Evolutionary conservation across 225 moss, liverwort and hornwort species (phyloP).

Genomic region (Polytrichum commune): DNA sequence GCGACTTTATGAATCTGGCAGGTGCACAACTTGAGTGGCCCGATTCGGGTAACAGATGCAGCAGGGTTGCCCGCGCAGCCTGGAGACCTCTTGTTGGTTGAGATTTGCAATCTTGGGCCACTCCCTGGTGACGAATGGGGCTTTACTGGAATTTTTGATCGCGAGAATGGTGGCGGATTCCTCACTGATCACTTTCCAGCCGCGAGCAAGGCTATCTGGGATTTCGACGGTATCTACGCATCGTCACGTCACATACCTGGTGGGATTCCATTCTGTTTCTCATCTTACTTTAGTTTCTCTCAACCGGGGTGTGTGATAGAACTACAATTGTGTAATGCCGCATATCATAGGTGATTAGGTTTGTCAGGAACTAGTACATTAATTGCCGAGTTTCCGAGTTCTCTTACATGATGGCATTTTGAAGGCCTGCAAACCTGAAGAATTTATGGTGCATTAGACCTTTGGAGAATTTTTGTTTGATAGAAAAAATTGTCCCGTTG

Average conservation of each 20-base stretch:
- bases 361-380: too few relatives aligned
- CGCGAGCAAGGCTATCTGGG: slow-evolving; percentile 90
- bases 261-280: not conserved
- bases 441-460: too few relatives aligned
- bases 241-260: slow-evolving; percentile 90
- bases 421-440: too few relatives aligned
- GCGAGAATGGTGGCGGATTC: slow-evolving; percentile 88
- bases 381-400: too few relatives aligned
- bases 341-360: too few relatives aligned
- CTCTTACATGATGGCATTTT: too few relatives aligned
- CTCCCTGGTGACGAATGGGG: slow-evolving; percentile 88
- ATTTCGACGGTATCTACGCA: slow-evolving; percentile 79
- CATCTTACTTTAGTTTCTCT: too few relatives aligned
- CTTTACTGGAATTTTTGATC: slow-evolving; percentile 78
- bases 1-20: slow-evolving; percentile 11
- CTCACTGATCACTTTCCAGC: slow-evolving; percentile 85
- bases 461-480: too few relatives aligned
- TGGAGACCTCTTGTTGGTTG: slow-evolving; percentile 76
- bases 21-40: slow-evolving; percentile 85
- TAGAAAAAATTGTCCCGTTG: not conserved
- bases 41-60: slow-evolving; percentile 63
- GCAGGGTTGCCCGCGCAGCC: slow-evolving; percentile 54
- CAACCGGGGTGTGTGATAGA: too few relatives aligned
- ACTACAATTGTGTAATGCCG: too few relatives aligned
- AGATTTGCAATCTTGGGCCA: slow-evolving; percentile 78